Percentiles rank a stretch among this genome's conserved stretches.
Conservation (phyloP, 2,329 filamentous ascomycete species). For the Phyllosticta capitalensis region DNA sequence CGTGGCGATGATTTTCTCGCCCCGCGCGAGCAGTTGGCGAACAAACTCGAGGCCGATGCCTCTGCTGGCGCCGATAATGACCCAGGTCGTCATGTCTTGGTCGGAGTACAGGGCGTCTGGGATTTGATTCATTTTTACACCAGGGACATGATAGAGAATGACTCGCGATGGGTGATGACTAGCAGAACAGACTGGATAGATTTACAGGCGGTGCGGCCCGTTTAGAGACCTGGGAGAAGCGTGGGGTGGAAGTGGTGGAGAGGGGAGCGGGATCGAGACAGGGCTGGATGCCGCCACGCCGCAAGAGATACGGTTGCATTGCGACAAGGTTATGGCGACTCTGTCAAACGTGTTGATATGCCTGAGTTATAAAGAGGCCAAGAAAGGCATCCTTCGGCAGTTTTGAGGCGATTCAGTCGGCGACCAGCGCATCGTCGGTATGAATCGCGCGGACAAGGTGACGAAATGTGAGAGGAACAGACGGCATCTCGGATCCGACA, state of each 20-base stretch:
- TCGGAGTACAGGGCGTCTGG: conserved; percentile 33
- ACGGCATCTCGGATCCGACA: background rate
- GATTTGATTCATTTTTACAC: conserved; percentile 31
- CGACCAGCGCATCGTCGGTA: background rate
- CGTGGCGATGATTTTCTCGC: conserved; percentile 43
- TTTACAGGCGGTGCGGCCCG: background rate
- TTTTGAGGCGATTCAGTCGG: background rate
- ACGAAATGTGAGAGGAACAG: background rate
- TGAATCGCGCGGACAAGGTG: background rate
- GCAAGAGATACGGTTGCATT: background rate
- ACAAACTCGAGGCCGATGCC: conserved; percentile 46
- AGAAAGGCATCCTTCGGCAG: background rate
- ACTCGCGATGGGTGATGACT: background rate
- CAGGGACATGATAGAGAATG: conserved; percentile 2
- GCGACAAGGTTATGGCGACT: background rate
- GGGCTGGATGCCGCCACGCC: background rate
- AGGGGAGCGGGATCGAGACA: background rate
- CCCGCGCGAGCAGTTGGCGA: conserved; percentile 37
- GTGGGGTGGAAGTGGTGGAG: background rate
- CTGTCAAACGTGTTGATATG: too few species aligned
- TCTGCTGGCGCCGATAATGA: conserved; percentile 38
- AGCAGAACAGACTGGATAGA: background rate
- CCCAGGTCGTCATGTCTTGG: conserved; percentile 35
- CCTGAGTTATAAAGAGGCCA: too few species aligned
- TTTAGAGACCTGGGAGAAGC: background rate